These are phyloP conservation scores for Schizophyllum commune DNA, from an alignment of 1,284 basidiomycete genomes.

Conservation along the genomic window DNA sequence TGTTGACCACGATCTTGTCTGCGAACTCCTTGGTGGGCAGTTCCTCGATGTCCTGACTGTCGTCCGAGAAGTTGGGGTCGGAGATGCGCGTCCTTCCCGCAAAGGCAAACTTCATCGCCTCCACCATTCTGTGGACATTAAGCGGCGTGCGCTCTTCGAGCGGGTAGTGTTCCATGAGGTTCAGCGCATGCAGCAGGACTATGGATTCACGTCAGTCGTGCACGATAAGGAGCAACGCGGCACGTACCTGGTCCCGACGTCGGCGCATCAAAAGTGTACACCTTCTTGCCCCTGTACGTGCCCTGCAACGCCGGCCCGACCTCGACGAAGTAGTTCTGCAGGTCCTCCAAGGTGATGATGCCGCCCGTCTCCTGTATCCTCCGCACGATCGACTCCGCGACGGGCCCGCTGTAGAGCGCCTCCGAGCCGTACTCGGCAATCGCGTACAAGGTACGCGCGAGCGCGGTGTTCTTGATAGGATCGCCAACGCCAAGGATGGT, in stretches of 20 bases:
- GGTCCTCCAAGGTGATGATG: constrained; percentile 65
- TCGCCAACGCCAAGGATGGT: constrained; percentile 68
- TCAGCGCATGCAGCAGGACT: constrained; percentile 74
- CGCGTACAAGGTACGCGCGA: constrained; percentile 56
- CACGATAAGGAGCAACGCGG: constrained; percentile 1
- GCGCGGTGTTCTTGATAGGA: constrained; percentile 57
- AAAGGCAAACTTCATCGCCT: constrained; percentile 77
- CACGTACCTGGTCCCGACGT: constrained; percentile 62
- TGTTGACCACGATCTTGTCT: constrained; percentile 48
- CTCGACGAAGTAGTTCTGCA: constrained; percentile 63
- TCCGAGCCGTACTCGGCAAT: constrained; percentile 65
- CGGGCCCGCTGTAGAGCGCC: constrained; percentile 73
- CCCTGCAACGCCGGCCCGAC: constrained; percentile 72
- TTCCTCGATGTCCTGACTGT: constrained; percentile 48
- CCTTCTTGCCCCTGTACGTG: constrained; percentile 65
- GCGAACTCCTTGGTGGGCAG: constrained; percentile 73
- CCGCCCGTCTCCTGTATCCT: constrained; percentile 72
- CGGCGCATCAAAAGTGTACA: constrained; percentile 83
- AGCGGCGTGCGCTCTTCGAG: constrained; percentile 42
- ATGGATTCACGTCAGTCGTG: not conserved
- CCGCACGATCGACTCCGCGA: constrained; percentile 65
- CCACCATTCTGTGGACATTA: constrained; percentile 66
- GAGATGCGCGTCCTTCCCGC: constrained; percentile 78
- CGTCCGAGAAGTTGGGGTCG: constrained; percentile 63
- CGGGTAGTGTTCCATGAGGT: constrained; percentile 66